A percentile compares a stretch with the other conserved stretches of the same genome.
phyloP scores from a whole-genome alignment of 2,329 filamentous ascomycete genomes.

The Fusarium nurragi region DNA sequence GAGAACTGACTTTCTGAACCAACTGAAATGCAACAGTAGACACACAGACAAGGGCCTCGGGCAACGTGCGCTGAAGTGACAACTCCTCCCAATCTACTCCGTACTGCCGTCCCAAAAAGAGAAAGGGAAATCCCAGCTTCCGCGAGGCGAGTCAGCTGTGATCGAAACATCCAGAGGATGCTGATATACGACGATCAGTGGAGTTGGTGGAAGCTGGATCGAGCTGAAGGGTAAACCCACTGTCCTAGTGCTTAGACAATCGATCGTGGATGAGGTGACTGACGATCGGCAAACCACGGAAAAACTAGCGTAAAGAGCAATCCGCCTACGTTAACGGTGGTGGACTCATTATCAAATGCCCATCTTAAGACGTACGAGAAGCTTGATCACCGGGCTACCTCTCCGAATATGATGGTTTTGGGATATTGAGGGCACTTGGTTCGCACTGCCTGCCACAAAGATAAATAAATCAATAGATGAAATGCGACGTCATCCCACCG shows the following conservation, averaged over 20 bases:
- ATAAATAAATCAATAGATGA: no score
- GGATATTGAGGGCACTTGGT: no score
- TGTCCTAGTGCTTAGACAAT: constrained; percentile 3
- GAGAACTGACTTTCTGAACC: constrained; percentile 5
- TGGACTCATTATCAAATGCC: background rate
- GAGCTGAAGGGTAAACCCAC: constrained; percentile 8
- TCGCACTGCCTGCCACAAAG: background rate
- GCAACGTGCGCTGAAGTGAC: background rate
- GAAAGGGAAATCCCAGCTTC: background rate
- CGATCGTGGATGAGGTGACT: constrained; percentile 32
- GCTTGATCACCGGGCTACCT: background rate
- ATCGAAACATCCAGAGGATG: background rate
- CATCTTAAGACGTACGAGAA: constrained; percentile 21
- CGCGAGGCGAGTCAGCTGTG: constrained; percentile 21
- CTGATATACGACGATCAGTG: constrained; percentile 24
- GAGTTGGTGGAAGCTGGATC: constrained; percentile 9
- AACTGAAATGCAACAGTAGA: constrained; percentile 22
- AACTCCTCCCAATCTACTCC: background rate
- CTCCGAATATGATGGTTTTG: no score
- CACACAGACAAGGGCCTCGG: background rate
- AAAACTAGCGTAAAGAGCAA: background rate
- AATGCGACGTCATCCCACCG: constrained; percentile 24
- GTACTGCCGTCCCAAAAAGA: background rate
- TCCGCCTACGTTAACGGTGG: background rate
- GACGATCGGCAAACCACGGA: constrained; percentile 8